phyloP scores from a whole-genome alignment of 371 early-diverging fungal genomes.

The Mortierella sp. region DNA sequence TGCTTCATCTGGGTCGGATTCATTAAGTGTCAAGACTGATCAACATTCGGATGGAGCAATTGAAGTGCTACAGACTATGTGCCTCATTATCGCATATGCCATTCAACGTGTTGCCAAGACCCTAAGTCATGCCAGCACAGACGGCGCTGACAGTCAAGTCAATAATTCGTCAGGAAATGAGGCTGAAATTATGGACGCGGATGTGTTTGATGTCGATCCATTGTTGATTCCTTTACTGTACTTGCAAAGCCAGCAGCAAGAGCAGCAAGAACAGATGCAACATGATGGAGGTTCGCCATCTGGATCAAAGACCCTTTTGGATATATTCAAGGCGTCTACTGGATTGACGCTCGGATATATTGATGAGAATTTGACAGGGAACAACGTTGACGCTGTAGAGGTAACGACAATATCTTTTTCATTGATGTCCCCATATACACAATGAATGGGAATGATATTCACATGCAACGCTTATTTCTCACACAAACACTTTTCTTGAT shows the following conservation, averaged over 20 bases:
- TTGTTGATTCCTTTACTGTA: slow-evolving; percentile 45
- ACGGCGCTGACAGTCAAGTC: background rate
- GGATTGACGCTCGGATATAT: slow-evolving; percentile 21
- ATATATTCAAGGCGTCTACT: slow-evolving; percentile 34
- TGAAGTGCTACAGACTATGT: slow-evolving; percentile 42
- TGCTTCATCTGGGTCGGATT: background rate
- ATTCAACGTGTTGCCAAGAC: slow-evolving; percentile 36
- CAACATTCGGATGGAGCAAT: slow-evolving; percentile 34
- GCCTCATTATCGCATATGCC: slow-evolving; percentile 32
- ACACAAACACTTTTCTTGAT: background rate
- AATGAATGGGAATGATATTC: too few species aligned
- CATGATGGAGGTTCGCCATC: background rate
- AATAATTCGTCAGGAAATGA: background rate
- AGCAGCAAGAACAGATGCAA: background rate
- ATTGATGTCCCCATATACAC: too few species aligned
- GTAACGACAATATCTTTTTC: slow-evolving; percentile 3
- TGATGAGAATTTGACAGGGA: slow-evolving; percentile 18
- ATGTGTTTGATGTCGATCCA: slow-evolving; percentile 52
- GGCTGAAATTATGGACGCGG: slow-evolving; percentile 5
- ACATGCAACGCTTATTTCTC: background rate
- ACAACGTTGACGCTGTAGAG: slow-evolving; percentile 15
- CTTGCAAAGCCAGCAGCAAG: slow-evolving; percentile 15
- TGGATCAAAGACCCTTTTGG: slow-evolving; percentile 14
- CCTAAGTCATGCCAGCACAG: background rate
- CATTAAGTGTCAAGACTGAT: background rate